Base-by-base conservation (phyloP, 1,139 yeast genomes). In the Candida sp. region DNA sequence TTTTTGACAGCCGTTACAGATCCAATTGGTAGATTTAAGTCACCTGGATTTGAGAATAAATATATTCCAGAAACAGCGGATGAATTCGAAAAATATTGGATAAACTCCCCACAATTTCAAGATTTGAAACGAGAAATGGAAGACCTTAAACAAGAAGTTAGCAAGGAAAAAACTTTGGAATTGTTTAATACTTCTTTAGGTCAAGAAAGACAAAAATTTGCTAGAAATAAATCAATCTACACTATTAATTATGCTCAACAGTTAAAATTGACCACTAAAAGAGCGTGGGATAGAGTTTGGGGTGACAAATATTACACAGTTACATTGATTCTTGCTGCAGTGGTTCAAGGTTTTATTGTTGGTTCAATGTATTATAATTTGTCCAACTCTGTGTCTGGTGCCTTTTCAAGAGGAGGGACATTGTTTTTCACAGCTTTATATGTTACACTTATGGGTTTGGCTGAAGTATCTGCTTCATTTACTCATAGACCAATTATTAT, bases 1-100 rank as follows among this genome's bases (percentile, higher is more conserved):
- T 88, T 79, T 62, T 69, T 88, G 56, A 87, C 96, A 1, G 81
- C 95, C 1, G 68, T 87, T 41, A 85, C 95, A 3, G 82, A 83
- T 54, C 91, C 95, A 5, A 64, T 72, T 4, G 95, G 85, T 61
- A 77, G 95, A 62, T 63, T 69, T 9, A 62, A 77, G 5, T 63
- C 63, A 45, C 61, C 67, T 15, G 95, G 91, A 2, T 75, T 56
- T 46, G 71, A 68, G 48, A 46, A 46, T 27, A 57, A 50, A 39
- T 68, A 15, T 15, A 15, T 64, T 1, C 69, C 69, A 5, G 47
- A 48, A 22, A 52, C 66, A 5, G 49, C 68, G 2, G 37, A 43
- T n/a, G 67, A 64, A 44, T 63, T 64, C 45, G 55, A 60, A 38
- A 45, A 44, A 2, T 53, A 50, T 43, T 64, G 69, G 69, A 52